A percentile compares a stretch with the other conserved stretches of the same genome.
Evolutionary conservation across 2,329 filamentous ascomycete genomes (phyloP).

Genomic region (Neonectria coccinea): DNA sequence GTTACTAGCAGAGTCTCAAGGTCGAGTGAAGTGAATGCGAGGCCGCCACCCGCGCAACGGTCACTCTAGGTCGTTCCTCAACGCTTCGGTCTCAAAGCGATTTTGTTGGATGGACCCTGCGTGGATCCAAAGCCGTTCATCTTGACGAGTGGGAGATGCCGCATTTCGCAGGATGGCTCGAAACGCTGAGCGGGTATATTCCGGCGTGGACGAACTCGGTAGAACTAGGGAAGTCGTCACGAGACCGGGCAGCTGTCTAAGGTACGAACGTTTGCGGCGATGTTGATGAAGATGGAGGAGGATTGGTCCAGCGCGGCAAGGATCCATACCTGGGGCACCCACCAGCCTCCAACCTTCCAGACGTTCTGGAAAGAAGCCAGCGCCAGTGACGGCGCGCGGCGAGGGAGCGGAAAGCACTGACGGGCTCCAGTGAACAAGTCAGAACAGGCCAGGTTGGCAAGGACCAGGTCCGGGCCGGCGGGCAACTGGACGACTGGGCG

Average conservation of each 20-base stretch:
- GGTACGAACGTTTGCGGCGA: conserved; percentile 1
- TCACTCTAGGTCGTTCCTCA: not conserved
- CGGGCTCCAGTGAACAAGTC: not conserved
- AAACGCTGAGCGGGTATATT: conserved; percentile 7
- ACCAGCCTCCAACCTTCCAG: not conserved
- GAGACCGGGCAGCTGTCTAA: not conserved
- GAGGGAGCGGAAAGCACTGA: conserved; percentile 5
- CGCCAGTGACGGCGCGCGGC: not conserved
- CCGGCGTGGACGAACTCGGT: not conserved
- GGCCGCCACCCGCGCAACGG: not conserved
- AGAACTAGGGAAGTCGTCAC: conserved; percentile 3
- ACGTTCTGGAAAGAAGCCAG: conserved; percentile 25
- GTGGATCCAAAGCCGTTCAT: conserved; percentile 6
- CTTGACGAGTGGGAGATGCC: conserved; percentile 6
- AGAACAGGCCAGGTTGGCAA: not conserved
- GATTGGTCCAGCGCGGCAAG: not conserved
- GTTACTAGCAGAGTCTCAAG: not conserved
- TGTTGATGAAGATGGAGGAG: not conserved
- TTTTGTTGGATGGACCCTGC: conserved; percentile 1
- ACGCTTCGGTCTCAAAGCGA: not conserved
- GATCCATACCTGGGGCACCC: not conserved
- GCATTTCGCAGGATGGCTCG: conserved; percentile 7
- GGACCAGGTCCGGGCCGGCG: conserved; percentile 20
- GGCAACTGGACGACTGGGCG: conserved; percentile 4
- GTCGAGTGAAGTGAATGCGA: not conserved